phyloP scores from a whole-genome alignment of 2,329 filamentous ascomycete species.

The Ophiostoma angusticollis region DNA sequence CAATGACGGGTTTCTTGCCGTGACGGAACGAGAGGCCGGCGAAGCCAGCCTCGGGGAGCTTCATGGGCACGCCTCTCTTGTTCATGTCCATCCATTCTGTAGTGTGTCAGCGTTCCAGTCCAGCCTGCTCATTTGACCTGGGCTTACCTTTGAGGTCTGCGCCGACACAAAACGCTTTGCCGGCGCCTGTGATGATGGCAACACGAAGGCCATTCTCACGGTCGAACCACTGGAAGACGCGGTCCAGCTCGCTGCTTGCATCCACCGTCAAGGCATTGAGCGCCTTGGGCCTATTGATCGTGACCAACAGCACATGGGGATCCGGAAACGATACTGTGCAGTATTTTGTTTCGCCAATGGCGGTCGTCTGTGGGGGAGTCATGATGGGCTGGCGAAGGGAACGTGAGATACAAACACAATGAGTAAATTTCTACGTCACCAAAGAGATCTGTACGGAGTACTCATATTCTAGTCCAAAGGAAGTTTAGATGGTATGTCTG shows the following conservation, averaged over 20 bases:
- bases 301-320: constrained; percentile 35
- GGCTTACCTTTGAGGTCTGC: constrained; percentile 42
- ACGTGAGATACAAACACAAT: too few species aligned
- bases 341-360: constrained; percentile 10
- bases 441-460: too few species aligned
- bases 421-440: too few species aligned
- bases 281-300: constrained; percentile 34
- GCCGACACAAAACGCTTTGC: constrained; percentile 38
- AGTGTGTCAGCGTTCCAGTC: too few species aligned
- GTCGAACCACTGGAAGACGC: constrained; percentile 41
- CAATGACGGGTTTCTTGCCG: constrained; percentile 50
- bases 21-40: constrained; percentile 31
- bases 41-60: constrained; percentile 9
- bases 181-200: constrained; percentile 38
- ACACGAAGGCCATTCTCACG: constrained; percentile 33
- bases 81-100: background rate
- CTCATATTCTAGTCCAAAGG: too few species aligned
- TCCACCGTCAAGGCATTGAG: constrained; percentile 33
- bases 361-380: constrained; percentile 1
- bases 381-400: too few species aligned
- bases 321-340: constrained; percentile 35
- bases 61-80: background rate
- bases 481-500: too few species aligned
- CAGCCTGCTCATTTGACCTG: too few species aligned
- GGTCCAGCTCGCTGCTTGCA: constrained; percentile 34